Base-by-base conservation (phyloP, 2,329 filamentous ascomycete genomes). In the Penicillium glabrum region DNA sequence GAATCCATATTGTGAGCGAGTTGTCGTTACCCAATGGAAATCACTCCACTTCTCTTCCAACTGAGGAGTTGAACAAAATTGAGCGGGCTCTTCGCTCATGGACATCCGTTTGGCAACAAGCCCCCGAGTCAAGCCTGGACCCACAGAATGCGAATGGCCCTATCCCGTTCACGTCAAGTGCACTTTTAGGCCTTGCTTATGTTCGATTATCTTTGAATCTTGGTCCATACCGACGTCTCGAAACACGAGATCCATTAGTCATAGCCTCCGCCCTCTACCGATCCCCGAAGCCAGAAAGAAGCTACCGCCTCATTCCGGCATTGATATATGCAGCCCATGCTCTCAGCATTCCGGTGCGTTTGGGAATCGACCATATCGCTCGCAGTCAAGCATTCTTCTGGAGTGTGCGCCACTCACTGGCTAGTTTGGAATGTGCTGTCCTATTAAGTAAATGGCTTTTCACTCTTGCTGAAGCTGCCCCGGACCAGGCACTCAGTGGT, bases 311-410 rank as follows among this genome's bases (percentile, higher is more conserved):
- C 24, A 85, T 84, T 33, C 78, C 86, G 46, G 87, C 87, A 1
- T 82, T 89, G 0, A 81, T 88, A 27, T 87, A 90, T 64, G 85
- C 86, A 1, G 84, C 87, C 27, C 87, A 89, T 67, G 86, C 87
- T 0, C 75, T 90, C 35, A 87, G 86, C 3, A 86, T 89, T 67
- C 72, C 72, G 1, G 70, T 75, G 3, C 66, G 71, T 9, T 57
- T 75, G 23, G 72, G 72, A 0, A 72, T 75, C 39, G 70, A 74
- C 26, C 70, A 72, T 44, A 69, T 75, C 44, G 72, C 70, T 3
- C 66, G 68, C 23, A 75, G 69, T 33, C 72, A 75, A 54, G 69
- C 71, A 3, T 70, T 75, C 45, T 73, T 71, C 53, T 75, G 73
- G 73, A 74, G 72, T 53, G 70, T 74, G 3, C 67, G 69, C 9